Evolutionary conservation across 139 green algal genomes (phyloP), one percentile per base, ranked within the genome.

Genomic region (Chlorella sp.): DNA sequence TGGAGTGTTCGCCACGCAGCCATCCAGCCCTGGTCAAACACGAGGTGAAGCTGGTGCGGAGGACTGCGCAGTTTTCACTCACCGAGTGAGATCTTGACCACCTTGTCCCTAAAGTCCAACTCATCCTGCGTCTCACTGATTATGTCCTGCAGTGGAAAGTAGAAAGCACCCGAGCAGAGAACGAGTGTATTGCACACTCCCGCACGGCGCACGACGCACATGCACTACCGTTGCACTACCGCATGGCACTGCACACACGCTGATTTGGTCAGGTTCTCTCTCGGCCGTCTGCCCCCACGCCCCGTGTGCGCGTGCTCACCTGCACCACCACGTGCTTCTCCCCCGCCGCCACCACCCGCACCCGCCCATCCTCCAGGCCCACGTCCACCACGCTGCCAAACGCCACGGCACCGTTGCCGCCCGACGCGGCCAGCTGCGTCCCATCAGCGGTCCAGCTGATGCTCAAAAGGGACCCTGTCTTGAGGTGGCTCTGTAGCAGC

Each of bases 21-120:
- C n/a, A n/a, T n/a, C n/a, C n/a, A n/a, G n/a, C n/a, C n/a, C n/a
- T n/a, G n/a, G n/a, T n/a, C n/a, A n/a, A n/a, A n/a, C n/a, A n/a
- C n/a, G n/a, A n/a, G n/a, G n/a, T n/a, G 29, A 32, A 31, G 61
- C 61, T 35, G 14, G 61, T 10, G 14, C 22, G 64, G 23, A n/a
- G 26, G 64, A 24, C 17, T 33, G 32, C 26, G 17, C 10, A 22
- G 64, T 20, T 49, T 10, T 72, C 27, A 55, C 82, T 66, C 63
- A 88, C 83, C 88, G 4, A 93, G 74, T 29, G 72, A 84, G 71
- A 91, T 81, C 79, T 88, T 87, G 62, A 92, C 74, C 61, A 93
- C 89, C 2, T 80, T 79, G 68, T 95, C 90, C 51, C 88, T 33
- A 68, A 93, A 90, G 29, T 95, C 90, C 62, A 95, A 78, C 72